Percentiles rank a stretch among this genome's conserved stretches.
Conservation (phyloP, 2,329 filamentous ascomycete genomes). For the Aureobasidium sp. region DNA sequence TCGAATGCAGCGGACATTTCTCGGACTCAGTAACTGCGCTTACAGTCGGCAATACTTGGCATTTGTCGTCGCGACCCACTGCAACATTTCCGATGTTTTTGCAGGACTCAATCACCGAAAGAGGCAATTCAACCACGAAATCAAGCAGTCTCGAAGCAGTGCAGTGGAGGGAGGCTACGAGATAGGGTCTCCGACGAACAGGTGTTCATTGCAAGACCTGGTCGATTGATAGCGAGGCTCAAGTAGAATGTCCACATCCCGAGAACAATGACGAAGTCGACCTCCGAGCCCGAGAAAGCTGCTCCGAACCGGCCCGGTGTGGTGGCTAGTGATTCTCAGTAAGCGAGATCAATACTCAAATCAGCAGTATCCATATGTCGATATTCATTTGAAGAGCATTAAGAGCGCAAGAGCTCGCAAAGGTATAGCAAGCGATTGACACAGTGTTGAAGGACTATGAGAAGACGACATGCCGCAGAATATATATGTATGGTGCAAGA, state of each 20-base stretch:
- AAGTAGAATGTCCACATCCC: background rate
- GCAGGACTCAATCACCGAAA: background rate
- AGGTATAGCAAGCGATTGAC: background rate
- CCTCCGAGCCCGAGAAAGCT: background rate
- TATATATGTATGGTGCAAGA: background rate
- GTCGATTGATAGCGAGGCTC: too few relatives aligned
- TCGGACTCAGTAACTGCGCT: background rate
- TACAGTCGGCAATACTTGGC: background rate
- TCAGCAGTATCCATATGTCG: background rate
- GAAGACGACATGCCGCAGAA: background rate
- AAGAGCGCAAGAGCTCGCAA: too few relatives aligned
- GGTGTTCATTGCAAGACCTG: background rate
- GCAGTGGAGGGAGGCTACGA: too few relatives aligned
- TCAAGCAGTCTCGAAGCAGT: background rate
- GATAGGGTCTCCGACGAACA: background rate
- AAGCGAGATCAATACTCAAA: background rate
- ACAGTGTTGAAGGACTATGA: background rate
- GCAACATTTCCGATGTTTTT: background rate
- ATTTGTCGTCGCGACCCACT: background rate
- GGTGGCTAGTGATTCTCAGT: background rate
- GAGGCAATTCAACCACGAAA: background rate
- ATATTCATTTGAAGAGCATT: background rate
- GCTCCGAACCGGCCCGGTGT: slow-evolving; percentile 5
- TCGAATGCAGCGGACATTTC: background rate
- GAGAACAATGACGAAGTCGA: background rate